These are phyloP conservation scores for Coniella vitis DNA, from an alignment of 2,329 filamentous ascomycete genomes.

Conservation along the genomic window DNA sequence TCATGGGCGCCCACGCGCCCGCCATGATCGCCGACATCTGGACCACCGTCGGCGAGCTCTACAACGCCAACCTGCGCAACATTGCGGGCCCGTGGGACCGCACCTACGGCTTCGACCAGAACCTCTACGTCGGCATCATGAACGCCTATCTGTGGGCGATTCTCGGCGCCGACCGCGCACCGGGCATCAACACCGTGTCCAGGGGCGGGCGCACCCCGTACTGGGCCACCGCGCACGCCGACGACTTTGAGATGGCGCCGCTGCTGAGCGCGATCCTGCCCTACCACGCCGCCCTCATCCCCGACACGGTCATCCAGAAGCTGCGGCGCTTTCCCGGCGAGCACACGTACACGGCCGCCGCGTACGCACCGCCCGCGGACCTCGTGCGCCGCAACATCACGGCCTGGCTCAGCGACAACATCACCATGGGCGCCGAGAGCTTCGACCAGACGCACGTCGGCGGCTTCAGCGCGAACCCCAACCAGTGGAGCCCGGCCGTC, in stretches of 20 bases:
- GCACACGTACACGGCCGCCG: constrained; percentile 43
- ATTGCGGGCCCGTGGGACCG: constrained; percentile 60
- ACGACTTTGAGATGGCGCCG: constrained; percentile 52
- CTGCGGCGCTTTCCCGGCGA: constrained; percentile 44
- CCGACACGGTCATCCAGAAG: constrained; percentile 30
- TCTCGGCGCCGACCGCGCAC: constrained; percentile 40
- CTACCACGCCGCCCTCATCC: constrained; percentile 41
- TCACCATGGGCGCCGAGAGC: constrained; percentile 55
- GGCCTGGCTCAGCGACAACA: constrained; percentile 47
- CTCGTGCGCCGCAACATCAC: constrained; percentile 50
- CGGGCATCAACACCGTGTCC: constrained; percentile 27
- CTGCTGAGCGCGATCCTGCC: constrained; percentile 48
- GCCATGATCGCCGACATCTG: constrained; percentile 48
- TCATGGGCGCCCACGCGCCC: constrained; percentile 45
- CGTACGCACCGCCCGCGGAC: constrained; percentile 54
- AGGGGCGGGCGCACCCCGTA: constrained; percentile 21
- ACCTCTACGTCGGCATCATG: constrained; percentile 51
- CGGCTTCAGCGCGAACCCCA: constrained; percentile 43
- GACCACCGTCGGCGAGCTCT: constrained; percentile 44
- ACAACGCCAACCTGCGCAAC: constrained; percentile 52
- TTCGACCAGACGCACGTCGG: constrained; percentile 50
- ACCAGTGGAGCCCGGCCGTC: constrained; percentile 52
- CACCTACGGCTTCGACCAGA: constrained; percentile 58
- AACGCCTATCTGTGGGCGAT: constrained; percentile 53
- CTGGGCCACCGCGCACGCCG: constrained; percentile 49